Evolutionary conservation across 305 asterid genomes (phyloP).

Genomic region (Ajuga reptans): DNA sequence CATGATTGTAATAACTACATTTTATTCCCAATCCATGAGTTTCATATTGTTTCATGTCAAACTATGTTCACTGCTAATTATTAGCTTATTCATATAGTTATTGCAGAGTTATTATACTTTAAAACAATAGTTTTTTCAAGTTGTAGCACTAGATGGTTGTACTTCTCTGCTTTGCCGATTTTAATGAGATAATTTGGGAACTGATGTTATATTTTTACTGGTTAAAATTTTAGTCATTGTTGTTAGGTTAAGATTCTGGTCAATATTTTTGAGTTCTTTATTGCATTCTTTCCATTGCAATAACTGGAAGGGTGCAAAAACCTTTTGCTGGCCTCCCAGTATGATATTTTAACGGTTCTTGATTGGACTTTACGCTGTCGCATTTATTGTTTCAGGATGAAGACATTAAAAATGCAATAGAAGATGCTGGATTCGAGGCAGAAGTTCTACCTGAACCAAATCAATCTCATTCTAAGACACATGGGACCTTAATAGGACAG

Average conservation of each 20-base stretch:
- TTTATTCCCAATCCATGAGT: not conserved
- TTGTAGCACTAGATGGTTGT: not conserved
- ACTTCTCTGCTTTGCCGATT: not conserved
- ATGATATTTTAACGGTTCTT: constrained; percentile 20
- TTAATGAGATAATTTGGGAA: constrained; percentile 3
- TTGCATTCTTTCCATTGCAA: not conserved
- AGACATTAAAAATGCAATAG: constrained; percentile 74
- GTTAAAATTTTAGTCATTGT: not conserved
- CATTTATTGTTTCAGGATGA: constrained; percentile 52
- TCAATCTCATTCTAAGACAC: constrained; percentile 38
- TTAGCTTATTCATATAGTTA: not conserved
- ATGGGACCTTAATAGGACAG: constrained; percentile 67
- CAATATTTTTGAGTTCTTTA: not conserved
- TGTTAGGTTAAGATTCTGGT: too few relatives aligned
- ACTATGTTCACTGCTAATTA: not conserved
- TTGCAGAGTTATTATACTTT: not conserved
- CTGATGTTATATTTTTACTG: not conserved
- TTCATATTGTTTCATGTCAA: not conserved
- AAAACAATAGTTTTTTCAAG: not conserved
- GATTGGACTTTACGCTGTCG: constrained; percentile 15
- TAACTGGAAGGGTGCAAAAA: not conserved
- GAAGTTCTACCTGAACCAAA: constrained; percentile 62
- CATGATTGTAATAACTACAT: not conserved
- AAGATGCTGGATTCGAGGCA: constrained; percentile 98
- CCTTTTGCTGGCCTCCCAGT: not conserved